Base-by-base conservation (phyloP, 73 alveolate genomes). In the Uronychia binucleata region DNA sequence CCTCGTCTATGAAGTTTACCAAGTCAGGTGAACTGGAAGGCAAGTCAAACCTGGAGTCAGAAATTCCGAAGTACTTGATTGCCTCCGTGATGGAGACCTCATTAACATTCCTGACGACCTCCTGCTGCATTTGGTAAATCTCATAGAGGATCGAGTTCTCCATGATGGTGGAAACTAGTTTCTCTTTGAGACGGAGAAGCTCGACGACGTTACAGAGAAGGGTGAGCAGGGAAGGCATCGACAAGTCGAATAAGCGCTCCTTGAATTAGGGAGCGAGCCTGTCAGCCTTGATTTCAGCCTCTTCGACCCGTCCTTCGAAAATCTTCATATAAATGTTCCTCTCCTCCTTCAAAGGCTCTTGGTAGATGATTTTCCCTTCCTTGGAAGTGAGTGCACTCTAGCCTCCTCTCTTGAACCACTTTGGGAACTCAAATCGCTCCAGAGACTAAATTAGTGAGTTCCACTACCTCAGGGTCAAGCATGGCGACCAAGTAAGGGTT, bases 131-230 rank as follows among this genome's bases (percentile, higher is more conserved):
- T 80, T 93, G 93, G 85, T 95, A 95, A 74, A 95, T 86, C 30
- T 80, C 77, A 28, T 92, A 89, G 33, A 95, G 88, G 79, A 95
- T 60, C 35, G 90, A 84, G 59, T 88, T 92, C 82, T 95, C 89
- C 59, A 74, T 88, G 75, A 95, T 77, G 77, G 94, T 82, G 77
- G 78, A 34, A 57, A 90, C 89, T 30, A 95, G 85, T 28, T 89
- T 67, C 76, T 95, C 87, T 88, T 95, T 93, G 83, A 93, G 88
- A 59, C 98, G 83, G 78, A 85, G 77, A 82, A 88, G 90, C 87
- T 95, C 98, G 75, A 95, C 74, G 34, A 92, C 80, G 85, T 95
- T 95, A 79, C 98, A 95, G 88, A 92, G 89, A 31, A 95, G 86
- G 81, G 77, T 86, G 14, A 95, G 91, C 94, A 88, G 93, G 46